phyloP scores from a whole-genome alignment of 2,329 filamentous ascomycete species.

The Cytospora leucostoma region DNA sequence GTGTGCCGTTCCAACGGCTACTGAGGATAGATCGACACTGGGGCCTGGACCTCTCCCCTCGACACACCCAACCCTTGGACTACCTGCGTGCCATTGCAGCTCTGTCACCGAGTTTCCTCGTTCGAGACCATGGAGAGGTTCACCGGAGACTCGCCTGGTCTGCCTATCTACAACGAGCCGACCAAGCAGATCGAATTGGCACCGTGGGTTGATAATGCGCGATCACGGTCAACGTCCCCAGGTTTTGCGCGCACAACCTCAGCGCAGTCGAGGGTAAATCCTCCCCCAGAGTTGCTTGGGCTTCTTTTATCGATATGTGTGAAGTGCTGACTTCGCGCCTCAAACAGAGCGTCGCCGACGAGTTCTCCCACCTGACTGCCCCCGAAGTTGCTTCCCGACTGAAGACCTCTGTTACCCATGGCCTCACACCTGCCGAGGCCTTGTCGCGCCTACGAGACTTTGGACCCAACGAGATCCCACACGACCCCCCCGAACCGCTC shows the following conservation, averaged over 20 bases:
- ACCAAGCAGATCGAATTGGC: constrained; percentile 23
- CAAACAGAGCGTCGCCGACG: constrained; percentile 56
- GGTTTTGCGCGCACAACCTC: constrained; percentile 53
- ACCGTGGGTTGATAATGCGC: constrained; percentile 35
- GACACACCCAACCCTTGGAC: not conserved
- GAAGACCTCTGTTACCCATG: constrained; percentile 79
- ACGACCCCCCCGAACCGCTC: constrained; percentile 88
- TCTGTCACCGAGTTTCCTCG: not conserved
- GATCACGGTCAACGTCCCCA: constrained; percentile 37
- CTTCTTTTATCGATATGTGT: not conserved
- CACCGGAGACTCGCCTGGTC: constrained; percentile 24
- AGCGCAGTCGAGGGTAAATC: constrained; percentile 55
- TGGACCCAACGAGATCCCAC: constrained; percentile 91
- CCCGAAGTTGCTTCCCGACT: constrained; percentile 77
- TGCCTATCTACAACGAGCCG: constrained; percentile 27
- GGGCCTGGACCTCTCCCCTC: not conserved
- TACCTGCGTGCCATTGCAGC: not conserved
- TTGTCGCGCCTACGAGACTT: constrained; percentile 75
- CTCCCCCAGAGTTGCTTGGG: not conserved
- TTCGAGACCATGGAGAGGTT: constrained; percentile 26
- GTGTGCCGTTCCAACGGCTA: constrained; percentile 7
- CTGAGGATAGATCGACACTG: constrained; percentile 4
- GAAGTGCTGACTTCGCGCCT: constrained; percentile 13
- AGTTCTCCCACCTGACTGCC: constrained; percentile 68
- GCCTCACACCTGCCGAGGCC: constrained; percentile 80